A percentile compares a stretch with the other conserved stretches of the same genome.
Evolutionary conservation across 1,284 basidiomycete species (phyloP).

Genomic region (Ceratobasidium sp.): DNA sequence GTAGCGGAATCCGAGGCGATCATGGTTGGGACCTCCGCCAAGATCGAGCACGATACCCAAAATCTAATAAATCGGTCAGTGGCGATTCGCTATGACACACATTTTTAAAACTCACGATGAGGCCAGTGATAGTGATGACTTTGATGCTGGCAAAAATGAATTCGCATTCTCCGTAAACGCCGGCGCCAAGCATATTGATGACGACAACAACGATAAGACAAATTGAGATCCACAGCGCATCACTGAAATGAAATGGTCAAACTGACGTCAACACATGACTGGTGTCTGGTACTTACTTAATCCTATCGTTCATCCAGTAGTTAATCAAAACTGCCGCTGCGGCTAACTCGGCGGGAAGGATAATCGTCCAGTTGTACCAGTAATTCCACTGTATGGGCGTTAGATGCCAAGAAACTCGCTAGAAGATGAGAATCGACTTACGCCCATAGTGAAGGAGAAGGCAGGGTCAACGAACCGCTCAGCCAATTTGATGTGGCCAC

Average conservation of each 20-base stretch:
- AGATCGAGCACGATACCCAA: conserved; percentile 73
- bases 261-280: conserved; percentile 28
- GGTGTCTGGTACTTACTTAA: conserved; percentile 47
- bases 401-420: not conserved
- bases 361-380: conserved; percentile 76
- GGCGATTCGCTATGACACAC: conserved; percentile 48
- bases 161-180: conserved; percentile 71
- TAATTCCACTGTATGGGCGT: conserved; percentile 71
- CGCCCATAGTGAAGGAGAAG: conserved; percentile 82
- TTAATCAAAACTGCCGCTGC: conserved; percentile 84
- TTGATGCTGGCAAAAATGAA: conserved; percentile 81
- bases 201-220: conserved; percentile 77
- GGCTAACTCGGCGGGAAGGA: conserved; percentile 83
- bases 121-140: conserved; percentile 75
- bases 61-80: conserved; percentile 58
- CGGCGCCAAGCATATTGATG: conserved; percentile 74
- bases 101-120: conserved; percentile 47
- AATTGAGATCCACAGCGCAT: conserved; percentile 82
- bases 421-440: conserved; percentile 18
- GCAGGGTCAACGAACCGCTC: conserved; percentile 85
- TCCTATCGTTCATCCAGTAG: conserved; percentile 67
- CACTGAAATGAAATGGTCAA: conserved; percentile 62
- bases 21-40: conserved; percentile 58
- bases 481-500: conserved; percentile 84
- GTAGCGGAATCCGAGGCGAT: conserved; percentile 58